A percentile compares a stretch with the other conserved stretches of the same genome.
Conservation (phyloP, 1,284 basidiomycete species). For the Apiotrichum brassicae region DNA sequence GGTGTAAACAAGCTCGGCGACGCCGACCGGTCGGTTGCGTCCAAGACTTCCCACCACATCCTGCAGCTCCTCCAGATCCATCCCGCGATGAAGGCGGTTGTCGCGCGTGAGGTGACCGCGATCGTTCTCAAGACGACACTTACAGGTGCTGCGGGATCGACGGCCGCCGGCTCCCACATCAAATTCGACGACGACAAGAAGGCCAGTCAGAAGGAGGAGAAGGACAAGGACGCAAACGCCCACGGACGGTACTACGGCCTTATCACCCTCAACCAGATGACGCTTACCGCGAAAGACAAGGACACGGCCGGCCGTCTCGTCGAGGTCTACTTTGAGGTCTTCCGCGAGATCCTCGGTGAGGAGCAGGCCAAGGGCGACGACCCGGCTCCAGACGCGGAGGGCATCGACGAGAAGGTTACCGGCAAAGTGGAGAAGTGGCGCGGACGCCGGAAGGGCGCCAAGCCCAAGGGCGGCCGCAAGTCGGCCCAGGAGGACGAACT, state of each 20-base stretch:
- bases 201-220: slow-evolving; percentile 21
- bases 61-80: slow-evolving; percentile 85
- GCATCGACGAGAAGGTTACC: slow-evolving; percentile 42
- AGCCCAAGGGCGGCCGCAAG: slow-evolving; percentile 41
- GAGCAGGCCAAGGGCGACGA: slow-evolving; percentile 37
- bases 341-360: slow-evolving; percentile 74
- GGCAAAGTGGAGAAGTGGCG: slow-evolving; percentile 48
- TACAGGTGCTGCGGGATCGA: slow-evolving; percentile 48
- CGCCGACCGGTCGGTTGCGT: slow-evolving; percentile 78
- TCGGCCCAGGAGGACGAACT: slow-evolving; percentile 50
- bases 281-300: slow-evolving; percentile 65
- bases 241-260: slow-evolving; percentile 85
- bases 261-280: slow-evolving; percentile 91
- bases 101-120: slow-evolving; percentile 79
- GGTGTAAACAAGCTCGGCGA: slow-evolving; percentile 96
- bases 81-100: slow-evolving; percentile 86
- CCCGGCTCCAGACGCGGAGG: slow-evolving; percentile 44
- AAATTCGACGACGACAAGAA: slow-evolving; percentile 48
- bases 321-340: slow-evolving; percentile 92
- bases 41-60: slow-evolving; percentile 81
- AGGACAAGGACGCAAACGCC: slow-evolving; percentile 50
- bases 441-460: slow-evolving; percentile 43
- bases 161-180: slow-evolving; percentile 34
- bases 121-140: slow-evolving; percentile 63
- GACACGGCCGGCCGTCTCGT: slow-evolving; percentile 77